Evolutionary conservation across 2,329 filamentous ascomycete species (phyloP), one percentile per base, ranked within the genome.

Genomic region (Orbilia brochopaga): DNA sequence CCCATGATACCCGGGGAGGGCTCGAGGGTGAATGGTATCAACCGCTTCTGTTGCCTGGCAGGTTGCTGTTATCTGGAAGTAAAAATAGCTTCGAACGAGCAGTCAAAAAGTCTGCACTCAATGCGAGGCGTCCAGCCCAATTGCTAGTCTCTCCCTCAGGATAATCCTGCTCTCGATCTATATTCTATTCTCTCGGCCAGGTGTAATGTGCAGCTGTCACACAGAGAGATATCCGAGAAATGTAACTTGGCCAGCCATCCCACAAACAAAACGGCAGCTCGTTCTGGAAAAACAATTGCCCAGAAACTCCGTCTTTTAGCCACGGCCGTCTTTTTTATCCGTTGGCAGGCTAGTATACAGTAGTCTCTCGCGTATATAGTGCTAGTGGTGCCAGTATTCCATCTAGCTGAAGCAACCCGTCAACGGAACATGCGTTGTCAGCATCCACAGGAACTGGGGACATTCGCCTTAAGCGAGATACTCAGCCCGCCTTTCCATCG

Each of bases 11-110:
- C n/a, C n/a, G n/a, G n/a, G n/a, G n/a, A n/a, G n/a, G n/a, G n/a
- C n/a, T n/a, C n/a, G n/a, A n/a, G n/a, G n/a, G n/a, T n/a, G n/a
- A n/a, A 24, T 13, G 62, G 37, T 2, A 27, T 27, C 10, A 37
- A n/a, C n/a, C n/a, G n/a, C n/a, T n/a, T n/a, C n/a, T 61, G 30
- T 42, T 51, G 37, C 46, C 52, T 37, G 8, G 23, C n/a, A 23
- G 11, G 15, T 27, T 50, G 4, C 30, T 24, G 52, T 50, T 62
- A 53, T 62, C 21, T 21, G 11, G 23, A n/a, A 58, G 35, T 69
- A 69, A 69, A 69, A 69, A 69, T 69, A 63, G 58, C 51, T 35
- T 30, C 42, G 35, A 11, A 23, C 23, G 63, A 24, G 51, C 30
- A 56, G 11, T 42, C 5, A 15, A 15, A 2, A 17, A 42, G 4